Percentiles rank a stretch among this genome's conserved stretches.
These are phyloP conservation scores for Mortierella antarctica DNA, from an alignment of 192 early-diverging fungal genomes.

Conservation along the genomic window DNA sequence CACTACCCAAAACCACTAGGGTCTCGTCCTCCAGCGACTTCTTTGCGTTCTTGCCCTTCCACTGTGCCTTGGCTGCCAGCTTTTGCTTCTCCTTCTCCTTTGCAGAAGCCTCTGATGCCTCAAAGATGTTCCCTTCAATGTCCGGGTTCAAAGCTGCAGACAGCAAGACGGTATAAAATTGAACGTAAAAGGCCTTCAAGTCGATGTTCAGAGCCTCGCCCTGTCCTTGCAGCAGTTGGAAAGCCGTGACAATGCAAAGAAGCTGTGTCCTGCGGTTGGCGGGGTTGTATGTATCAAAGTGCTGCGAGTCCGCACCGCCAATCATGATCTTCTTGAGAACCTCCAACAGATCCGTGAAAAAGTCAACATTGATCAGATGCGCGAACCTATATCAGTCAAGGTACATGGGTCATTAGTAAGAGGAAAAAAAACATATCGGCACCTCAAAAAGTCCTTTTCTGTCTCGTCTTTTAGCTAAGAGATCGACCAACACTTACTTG, in stretches of 20 bases:
- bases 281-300: constrained; percentile 51
- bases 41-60: constrained; percentile 46
- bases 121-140: constrained; percentile 63
- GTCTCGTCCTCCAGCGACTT: constrained; percentile 52
- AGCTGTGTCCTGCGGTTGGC: constrained; percentile 76
- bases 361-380: constrained; percentile 96
- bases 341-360: constrained; percentile 90
- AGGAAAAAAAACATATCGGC: too few species aligned
- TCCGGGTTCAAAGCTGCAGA: constrained; percentile 73
- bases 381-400: constrained; percentile 71
- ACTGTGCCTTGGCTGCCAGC: constrained; percentile 32
- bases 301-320: constrained; percentile 61
- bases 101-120: constrained; percentile 40
- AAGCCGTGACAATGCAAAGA: constrained; percentile 90
- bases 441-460: too few species aligned
- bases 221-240: constrained; percentile 90
- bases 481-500: constrained; percentile 52
- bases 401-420: neutral
- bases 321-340: constrained; percentile 86
- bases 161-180: constrained; percentile 84
- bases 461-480: neutral
- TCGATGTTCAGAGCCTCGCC: constrained; percentile 94
- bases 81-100: constrained; percentile 52
- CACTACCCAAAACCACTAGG: constrained; percentile 64
- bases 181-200: constrained; percentile 89